Base-by-base conservation (phyloP, 768 basidiomycete species). In the Xerocomellus amylosporus region DNA sequence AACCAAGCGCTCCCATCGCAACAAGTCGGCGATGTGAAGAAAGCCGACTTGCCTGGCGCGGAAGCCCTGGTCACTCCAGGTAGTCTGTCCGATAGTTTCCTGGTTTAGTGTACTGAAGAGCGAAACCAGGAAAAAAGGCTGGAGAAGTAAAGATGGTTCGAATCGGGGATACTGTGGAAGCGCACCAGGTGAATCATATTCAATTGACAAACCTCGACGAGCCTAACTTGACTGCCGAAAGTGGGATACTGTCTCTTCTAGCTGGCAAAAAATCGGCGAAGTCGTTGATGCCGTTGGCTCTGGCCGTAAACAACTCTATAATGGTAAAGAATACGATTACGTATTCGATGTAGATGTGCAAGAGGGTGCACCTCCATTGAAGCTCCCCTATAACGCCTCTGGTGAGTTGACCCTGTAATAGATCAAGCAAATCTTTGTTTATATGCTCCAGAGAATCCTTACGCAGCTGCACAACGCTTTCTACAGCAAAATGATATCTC, bases 261-360 rank as follows among this genome's bases (percentile, higher is more conserved):
- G 78, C 24, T 99, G 97, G 97, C 83, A 92, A 69, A 96, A 95
- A 69, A 85, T 98, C 33, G 97, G 97, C 22, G 89, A 95, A 61
- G 95, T 98, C 6, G 93, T 95, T 5, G 97, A 97, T 65, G 95
- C 94, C 19, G 89, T 96, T 48, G 90, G 94, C 22, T 84, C 87
- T 34, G 84, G 84, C n/a, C 80, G 93, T 53, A 95, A 91, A 71
- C 91, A 95, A 71, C 79, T 97, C n/a, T 88, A 89, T 65, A 72
- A 93, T 62, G 97, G 97, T 17, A 87, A 87, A 66, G 96, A 98
- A 73, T 99, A 95, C 66, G 97, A 99, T 73, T 97, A 97, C 64
- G 96, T 99, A n/a, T 98, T 98, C 64, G 95, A 97, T 65, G 95
- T 99, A 34, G 97, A 98, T 64, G 87, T 98, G 26, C 81, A 92